Base-by-base conservation (phyloP, 257 asterid genomes). In the Primulina huaijiensis region DNA sequence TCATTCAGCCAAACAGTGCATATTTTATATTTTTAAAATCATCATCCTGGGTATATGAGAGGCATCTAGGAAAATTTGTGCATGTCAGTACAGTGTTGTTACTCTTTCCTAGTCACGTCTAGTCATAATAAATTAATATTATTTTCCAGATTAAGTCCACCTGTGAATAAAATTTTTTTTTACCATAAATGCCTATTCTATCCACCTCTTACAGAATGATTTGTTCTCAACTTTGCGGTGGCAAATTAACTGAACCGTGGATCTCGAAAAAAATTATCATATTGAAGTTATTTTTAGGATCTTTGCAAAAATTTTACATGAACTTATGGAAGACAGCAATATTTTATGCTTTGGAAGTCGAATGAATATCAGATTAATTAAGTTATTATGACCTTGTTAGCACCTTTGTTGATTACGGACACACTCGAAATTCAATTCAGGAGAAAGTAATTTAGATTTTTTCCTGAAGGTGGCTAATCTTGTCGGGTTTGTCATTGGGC, bases 401-500 rank as follows among this genome's bases (percentile, higher is more conserved):
- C 20, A 27, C 57, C 53, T 59, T 74, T 71, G 43, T 69, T 64
- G 40, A 30, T 21, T 17, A 52, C 67, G 67, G 27, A 55, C 33
- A 55, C 33, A 72, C 31, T 33, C 34, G 30, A 2, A 27, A 9
- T 73, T 50, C 30, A 62, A 43, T 62, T 59, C 67, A 34, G 50
- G 59, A 69, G 46, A 25, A 60, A 23, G 61, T 70, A 33, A 65
- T 67, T 62, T 61, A 72, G 69, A 76, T 52, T n/a, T 46, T 25
- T 75, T 56, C 53, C 53, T 75, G 76, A 85, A 93, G 97, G 94
- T 90, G 76, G 99, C 97, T 60, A 93, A 93, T 79, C 96, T 93
- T 68, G 95, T 90, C 30, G 99, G 97, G 34, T 93, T 93, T 80
- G 99, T 93, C 33, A 89, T 93, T 27, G 99, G 99, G 19, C 97